Base-by-base conservation (phyloP, 371 early-diverging fungal species). In the Apophysomyces ossiformis region DNA sequence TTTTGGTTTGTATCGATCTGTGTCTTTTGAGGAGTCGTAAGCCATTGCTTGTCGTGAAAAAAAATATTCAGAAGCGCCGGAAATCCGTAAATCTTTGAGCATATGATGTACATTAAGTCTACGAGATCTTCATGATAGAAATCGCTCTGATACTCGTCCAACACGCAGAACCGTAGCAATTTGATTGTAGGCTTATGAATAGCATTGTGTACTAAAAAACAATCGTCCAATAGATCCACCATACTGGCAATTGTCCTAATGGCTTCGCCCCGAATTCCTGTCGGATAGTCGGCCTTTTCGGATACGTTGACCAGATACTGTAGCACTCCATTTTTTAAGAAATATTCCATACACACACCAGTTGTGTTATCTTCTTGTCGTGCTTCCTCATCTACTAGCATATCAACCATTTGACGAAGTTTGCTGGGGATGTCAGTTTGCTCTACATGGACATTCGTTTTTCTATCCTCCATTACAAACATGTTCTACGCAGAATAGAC, bases 331-430 rank as follows among this genome's bases (percentile, higher is more conserved):
- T 93, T 89, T 67, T 91, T 93, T 66, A 98, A 83, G 61, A 96
- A 89, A 59, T 92, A 91, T 71, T 98, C 98, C 87, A 95, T 95
- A 74, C 96, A 96, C 1, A 91, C 87, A 21, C 95, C 96, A 0
- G 92, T 91, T 1, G 89, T 85, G 38, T 85, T 84, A 43, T 89
- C 85, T 9, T 88, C 83, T 65, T 89, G 89, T 41, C 90, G 74
- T 32, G 89, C 89, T 69, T 95, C 94, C 79, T 98, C 98, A 72
- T 94, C 94, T 11, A 96, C 92, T 11, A 98, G 83, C 67, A 96
- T 78, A 76, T 96, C 95, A 5, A 92, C 90, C 91, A 97, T 95
- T 44, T 80, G 79, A 58, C 91, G 87, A 57, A 97, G 85, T 58
- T 85, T 85, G 35, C 65, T 60, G 12, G 94, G 92, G 68, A 97